phyloP scores from a whole-genome alignment of 495 filamentous ascomycete species.

The Friedmanniomyces endolithicus region DNA sequence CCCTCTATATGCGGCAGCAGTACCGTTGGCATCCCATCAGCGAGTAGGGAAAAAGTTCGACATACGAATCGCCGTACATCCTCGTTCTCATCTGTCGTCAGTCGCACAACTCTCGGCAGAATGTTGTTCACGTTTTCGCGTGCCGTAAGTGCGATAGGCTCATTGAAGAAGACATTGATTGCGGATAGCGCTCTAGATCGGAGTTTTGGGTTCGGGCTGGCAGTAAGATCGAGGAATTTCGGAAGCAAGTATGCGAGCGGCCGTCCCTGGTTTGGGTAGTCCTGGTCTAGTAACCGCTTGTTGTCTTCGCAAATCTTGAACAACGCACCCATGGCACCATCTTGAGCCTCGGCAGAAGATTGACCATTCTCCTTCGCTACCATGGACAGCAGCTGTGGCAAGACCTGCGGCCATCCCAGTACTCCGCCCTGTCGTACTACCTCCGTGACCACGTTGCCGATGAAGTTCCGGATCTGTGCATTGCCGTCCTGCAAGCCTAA shows the following conservation, averaged over 20 bases:
- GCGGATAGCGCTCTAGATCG: conserved; percentile 64
- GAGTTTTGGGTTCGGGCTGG: conserved; percentile 58
- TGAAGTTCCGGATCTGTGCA: conserved; percentile 70
- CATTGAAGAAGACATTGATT: conserved; percentile 82
- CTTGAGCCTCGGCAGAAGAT: conserved; percentile 57
- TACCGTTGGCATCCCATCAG: conserved; percentile 82
- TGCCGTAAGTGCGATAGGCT: conserved; percentile 58
- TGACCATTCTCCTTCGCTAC: conserved; percentile 61
- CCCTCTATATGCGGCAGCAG: conserved; percentile 79
- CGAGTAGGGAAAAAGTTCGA: conserved; percentile 80
- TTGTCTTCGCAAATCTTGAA: conserved; percentile 96
- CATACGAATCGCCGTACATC: conserved; percentile 87
- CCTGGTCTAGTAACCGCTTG: conserved; percentile 69
- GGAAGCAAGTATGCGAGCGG: conserved; percentile 83
- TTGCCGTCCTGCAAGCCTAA: conserved; percentile 69
- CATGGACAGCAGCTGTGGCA: conserved; percentile 66
- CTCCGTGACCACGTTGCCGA: conserved; percentile 93
- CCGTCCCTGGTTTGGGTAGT: conserved; percentile 63
- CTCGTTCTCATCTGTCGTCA: conserved; percentile 58
- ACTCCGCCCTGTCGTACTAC: conserved; percentile 74
- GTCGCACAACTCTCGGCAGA: conserved; percentile 65
- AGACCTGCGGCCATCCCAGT: conserved; percentile 77
- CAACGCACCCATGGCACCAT: conserved; percentile 86
- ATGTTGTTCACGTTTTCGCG: conserved; percentile 65
- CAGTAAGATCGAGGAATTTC: conserved; percentile 76